Evolutionary conservation across 1,139 yeast genomes (phyloP), one percentile per base, ranked within the genome.

Genomic region (Diutina ranongensis): DNA sequence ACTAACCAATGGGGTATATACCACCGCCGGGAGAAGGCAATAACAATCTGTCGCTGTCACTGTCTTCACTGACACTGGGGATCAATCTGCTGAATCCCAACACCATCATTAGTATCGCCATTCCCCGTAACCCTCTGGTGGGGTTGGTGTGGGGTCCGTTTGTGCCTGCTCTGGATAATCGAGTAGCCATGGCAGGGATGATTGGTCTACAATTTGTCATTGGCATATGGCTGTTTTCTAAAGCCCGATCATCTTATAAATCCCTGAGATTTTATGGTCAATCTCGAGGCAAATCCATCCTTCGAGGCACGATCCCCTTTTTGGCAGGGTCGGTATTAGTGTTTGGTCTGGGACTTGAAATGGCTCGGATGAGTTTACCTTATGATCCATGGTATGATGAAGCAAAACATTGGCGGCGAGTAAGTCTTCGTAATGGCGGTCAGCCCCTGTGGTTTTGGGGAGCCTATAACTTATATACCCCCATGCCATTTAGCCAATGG

Each of bases 311-410:
- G 47, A 20, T 47, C 50, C 45, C 55, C 48, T 45, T 52, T 55
- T 31, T 47, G 47, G 18, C 50, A 36, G 46, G 51, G 32, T 40
- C 52, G 4, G 25, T 49, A 3, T 48, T 52, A 25, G 52, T 66
- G 2, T 62, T 63, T 49, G 63, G 65, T 22, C 55, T 71, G 21
- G 76, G 76, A 8, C 57, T 79, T 28, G 86, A 79, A 52, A 52
- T 68, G 5, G 63, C 74, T 28, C 60, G 85, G 46, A 54, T 78
- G 45, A 52, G 63, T 4, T 53, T 76, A 7, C 73, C 80, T 2
- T 72, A 73, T 55, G 85, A 80, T 54, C 85, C 85, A 2, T 79
- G 84, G 83, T 65, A 57, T 45, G 82, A 77, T 44, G 84, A 79
- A 54, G 80, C 83, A 2, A 63, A 57, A 46, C 57, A 60, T 40